Percentiles rank a stretch among this genome's conserved stretches.
Conservation (phyloP, 2,329 filamentous ascomycete genomes). For the Cordyceps farinosa region DNA sequence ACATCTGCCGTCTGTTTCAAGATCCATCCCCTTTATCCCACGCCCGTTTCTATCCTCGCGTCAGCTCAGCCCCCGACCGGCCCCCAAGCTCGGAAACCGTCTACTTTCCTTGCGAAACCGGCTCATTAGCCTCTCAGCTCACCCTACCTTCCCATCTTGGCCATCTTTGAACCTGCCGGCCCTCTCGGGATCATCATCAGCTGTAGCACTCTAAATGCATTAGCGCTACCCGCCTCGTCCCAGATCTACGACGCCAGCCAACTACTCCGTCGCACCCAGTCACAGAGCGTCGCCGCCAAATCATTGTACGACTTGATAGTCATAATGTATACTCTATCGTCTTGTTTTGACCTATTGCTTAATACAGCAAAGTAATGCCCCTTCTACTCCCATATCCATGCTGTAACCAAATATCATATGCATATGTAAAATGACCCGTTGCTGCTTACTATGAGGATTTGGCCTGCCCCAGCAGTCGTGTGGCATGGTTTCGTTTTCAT, state of each 20-base stretch:
- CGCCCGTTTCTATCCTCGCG: too few relatives aligned
- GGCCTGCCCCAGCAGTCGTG: background rate
- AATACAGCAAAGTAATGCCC: background rate
- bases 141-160: background rate
- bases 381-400: slow-evolving; percentile 12
- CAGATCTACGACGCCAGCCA: background rate
- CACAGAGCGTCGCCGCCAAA: background rate
- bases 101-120: too few relatives aligned
- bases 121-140: too few relatives aligned
- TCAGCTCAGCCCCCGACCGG: too few relatives aligned
- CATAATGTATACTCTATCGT: background rate
- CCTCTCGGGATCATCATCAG: too few relatives aligned
- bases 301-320: background rate
- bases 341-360: background rate
- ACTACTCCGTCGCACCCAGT: background rate
- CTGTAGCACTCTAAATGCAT: background rate
- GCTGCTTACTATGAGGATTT: background rate
- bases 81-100: too few relatives aligned
- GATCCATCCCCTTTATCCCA: too few relatives aligned
- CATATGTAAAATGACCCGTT: background rate
- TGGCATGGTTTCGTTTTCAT: background rate
- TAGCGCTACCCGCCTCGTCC: background rate
- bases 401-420: slow-evolving; percentile 11
- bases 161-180: background rate
- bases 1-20: too few relatives aligned